Conservation (phyloP, 2,329 filamentous ascomycete species). For the Ophiosphaerella korrae region DNA sequence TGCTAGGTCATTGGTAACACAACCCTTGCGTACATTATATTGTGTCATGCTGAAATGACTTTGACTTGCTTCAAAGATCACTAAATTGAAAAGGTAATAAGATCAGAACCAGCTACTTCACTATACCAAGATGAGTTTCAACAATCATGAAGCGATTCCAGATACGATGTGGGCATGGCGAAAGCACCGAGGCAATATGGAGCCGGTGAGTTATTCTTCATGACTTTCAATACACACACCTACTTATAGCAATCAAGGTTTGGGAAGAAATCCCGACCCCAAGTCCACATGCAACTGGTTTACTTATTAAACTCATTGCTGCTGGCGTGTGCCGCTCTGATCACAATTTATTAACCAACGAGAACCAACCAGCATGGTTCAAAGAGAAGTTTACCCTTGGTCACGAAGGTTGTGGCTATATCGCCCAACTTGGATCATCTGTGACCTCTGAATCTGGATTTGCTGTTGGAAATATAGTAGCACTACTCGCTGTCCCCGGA, state of each 20-base stretch:
- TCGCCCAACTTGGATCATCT: conserved; percentile 12
- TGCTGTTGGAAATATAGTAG: conserved; percentile 18
- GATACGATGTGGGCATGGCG: conserved; percentile 26
- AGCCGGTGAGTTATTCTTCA: conserved; percentile 13
- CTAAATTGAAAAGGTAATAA: too few relatives aligned
- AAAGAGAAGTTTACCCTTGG: conserved; percentile 23
- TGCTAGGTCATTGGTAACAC: too few relatives aligned
- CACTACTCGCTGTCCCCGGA: conserved; percentile 21
- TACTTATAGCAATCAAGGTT: conserved; percentile 6
- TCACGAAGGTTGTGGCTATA: conserved; percentile 25
- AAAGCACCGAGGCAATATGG: conserved; percentile 27
- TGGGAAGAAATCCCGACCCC: conserved; percentile 23
- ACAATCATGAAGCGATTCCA: conserved; percentile 2
- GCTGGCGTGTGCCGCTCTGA: conserved; percentile 27
- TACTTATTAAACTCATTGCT: conserved; percentile 23
- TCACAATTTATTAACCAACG: conserved; percentile 27
- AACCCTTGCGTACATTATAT: too few relatives aligned
- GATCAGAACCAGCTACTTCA: too few relatives aligned
- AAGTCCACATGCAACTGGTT: conserved; percentile 12
- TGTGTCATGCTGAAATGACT: too few relatives aligned
- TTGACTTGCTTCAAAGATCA: too few relatives aligned
- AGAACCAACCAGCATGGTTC: conserved; percentile 25
- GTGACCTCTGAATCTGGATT: conserved; percentile 13
- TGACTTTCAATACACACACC: not conserved
- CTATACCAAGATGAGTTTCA: too few relatives aligned